Evolutionary conservation across 345 rosid genomes (phyloP), one percentile per base, ranked within the genome.

Genomic region (Populus simonii): DNA sequence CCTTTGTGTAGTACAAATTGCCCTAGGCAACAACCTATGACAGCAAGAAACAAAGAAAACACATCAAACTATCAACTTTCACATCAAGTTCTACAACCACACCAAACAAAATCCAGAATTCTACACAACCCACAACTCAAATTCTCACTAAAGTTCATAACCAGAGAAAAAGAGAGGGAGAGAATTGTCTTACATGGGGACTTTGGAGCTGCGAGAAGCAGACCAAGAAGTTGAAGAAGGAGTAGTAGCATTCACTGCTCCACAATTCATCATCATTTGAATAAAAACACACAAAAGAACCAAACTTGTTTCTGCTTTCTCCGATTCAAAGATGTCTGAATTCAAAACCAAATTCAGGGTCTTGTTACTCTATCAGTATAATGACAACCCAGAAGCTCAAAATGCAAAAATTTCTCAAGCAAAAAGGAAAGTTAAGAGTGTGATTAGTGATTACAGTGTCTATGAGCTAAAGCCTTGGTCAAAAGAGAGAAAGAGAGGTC

Each of bases 11-110:
- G 79, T 73, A 70, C 82, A 79, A 18, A 81, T 35, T 70, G 81
- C 75, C 77, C 72, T 90, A 63, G 92, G 87, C 66, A 86, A 78
- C 43, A 85, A 53, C 83, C 97, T 83, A 76, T 27, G 33, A 73
- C 36, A 73, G 36, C 35, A 65, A 79, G 74, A 7, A 74, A 51
- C 61, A 79, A n/a, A 31, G 15, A 51, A 18, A 51, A 51, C 57
- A 51, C 8, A 51, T 51, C 57, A 51, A 51, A 51, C n/a, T 7
- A 51, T 2, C 57, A 6, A 6, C 57, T 51, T 51, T 51, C 57
- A 51, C 57, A 51, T 51, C 57, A 51, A 51, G 6, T 51, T 5
- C 2, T 51, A 6, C 57, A 18, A 51, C n/a, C 57, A 18, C 57
- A 51, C 22, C 20, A 5, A 18, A 51, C 20, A 51, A 51, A 51